These are phyloP conservation scores for Lipomyces sp. DNA, from an alignment of 805 yeast species.

Conservation along the genomic window DNA sequence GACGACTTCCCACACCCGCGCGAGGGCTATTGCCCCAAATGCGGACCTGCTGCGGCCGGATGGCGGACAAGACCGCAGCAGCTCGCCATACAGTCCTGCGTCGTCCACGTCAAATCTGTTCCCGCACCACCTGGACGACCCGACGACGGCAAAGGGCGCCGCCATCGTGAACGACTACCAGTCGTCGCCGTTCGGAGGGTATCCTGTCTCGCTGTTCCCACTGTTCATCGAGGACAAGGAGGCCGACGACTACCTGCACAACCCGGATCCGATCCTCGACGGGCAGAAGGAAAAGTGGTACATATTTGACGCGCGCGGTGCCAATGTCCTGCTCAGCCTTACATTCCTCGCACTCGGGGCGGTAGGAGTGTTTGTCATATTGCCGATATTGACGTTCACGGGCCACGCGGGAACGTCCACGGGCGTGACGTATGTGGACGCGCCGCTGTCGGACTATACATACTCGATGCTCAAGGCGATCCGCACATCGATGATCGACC, in stretches of 20 bases:
- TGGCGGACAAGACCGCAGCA: not conserved
- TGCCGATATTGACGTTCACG: constrained; percentile 82
- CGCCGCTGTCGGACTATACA: constrained; percentile 45
- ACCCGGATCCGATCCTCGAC: constrained; percentile 93
- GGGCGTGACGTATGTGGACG: constrained; percentile 13
- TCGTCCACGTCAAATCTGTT: constrained; percentile 13
- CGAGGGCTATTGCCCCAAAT: too few species aligned
- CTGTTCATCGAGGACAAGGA: constrained; percentile 88
- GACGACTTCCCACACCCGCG: not conserved
- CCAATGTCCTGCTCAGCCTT: constrained; percentile 40
- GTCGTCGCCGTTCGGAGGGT: constrained; percentile 85
- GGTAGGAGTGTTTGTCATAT: constrained; percentile 63
- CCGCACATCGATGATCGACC: constrained; percentile 60
- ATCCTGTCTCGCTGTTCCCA: constrained; percentile 91
- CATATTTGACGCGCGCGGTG: constrained; percentile 40
- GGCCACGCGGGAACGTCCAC: constrained; percentile 41
- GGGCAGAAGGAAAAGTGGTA: constrained; percentile 55
- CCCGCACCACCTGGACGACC: constrained; percentile 25
- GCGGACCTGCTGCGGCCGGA: too few species aligned
- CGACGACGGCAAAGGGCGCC: constrained; percentile 16
- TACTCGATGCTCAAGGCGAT: constrained; percentile 60
- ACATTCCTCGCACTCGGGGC: constrained; percentile 58
- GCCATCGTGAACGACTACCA: constrained; percentile 38
- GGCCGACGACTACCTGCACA: constrained; percentile 90
- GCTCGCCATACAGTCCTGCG: not conserved